Percentiles rank a stretch among this genome's conserved stretches.
These are phyloP conservation scores for Huntiella moniliformis DNA, from an alignment of 2,329 filamentous ascomycete genomes.

Conservation along the genomic window DNA sequence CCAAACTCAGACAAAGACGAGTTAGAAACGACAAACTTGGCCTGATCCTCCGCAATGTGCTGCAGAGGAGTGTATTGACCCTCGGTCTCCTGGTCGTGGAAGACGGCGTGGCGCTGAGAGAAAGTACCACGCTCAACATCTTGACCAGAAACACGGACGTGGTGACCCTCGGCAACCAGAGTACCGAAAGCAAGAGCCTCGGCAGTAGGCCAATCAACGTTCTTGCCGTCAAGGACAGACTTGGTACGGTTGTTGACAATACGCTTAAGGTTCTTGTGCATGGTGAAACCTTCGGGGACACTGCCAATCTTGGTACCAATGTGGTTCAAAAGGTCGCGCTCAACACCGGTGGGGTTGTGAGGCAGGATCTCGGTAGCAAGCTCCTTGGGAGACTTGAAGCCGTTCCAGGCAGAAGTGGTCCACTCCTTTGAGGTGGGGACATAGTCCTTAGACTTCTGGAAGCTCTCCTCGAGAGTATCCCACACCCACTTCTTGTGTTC, in stretches of 20 bases:
- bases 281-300: conserved; percentile 65
- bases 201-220: conserved; percentile 94
- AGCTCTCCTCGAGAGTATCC: conserved; percentile 97
- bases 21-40: conserved; percentile 91
- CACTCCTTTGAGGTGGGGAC: conserved; percentile 92
- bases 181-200: conserved; percentile 91
- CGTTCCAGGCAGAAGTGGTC: conserved; percentile 97
- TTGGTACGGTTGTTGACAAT: conserved; percentile 81
- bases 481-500: conserved; percentile 99
- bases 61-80: conserved; percentile 83
- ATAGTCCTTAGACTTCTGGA: conserved; percentile 93
- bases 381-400: conserved; percentile 98
- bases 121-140: conserved; percentile 99
- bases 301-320: conserved; percentile 66
- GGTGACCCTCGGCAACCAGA: conserved; percentile 80
- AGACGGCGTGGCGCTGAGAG: conserved; percentile 89
- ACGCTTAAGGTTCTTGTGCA: conserved; percentile 93
- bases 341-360: conserved; percentile 72
- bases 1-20: conserved; percentile 58
- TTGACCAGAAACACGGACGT: conserved; percentile 93
- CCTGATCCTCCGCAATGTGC: conserved; percentile 76
- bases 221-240: conserved; percentile 76
- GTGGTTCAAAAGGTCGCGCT: conserved; percentile 52
- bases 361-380: conserved; percentile 84
- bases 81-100: conserved; percentile 94